Base-by-base conservation (phyloP, 2,329 filamentous ascomycete species). In the Pyrenophora teres region DNA sequence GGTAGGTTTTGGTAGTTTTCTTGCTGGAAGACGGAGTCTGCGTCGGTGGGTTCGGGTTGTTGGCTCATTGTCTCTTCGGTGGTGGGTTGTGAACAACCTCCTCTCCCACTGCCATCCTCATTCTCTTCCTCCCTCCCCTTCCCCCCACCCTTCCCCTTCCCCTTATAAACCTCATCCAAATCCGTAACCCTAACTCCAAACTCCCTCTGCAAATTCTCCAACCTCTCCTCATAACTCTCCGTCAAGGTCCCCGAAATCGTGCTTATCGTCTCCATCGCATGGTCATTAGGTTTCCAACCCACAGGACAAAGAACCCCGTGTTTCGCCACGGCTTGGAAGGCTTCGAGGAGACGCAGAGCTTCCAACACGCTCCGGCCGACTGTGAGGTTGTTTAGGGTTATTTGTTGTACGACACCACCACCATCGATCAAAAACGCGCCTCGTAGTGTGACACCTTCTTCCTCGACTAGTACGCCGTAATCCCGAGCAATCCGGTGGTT, bases 271-370 rank as follows among this genome's bases (percentile, higher is more conserved):
- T 63, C 62, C 3, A 44, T 35, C 5, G 59, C 46, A 23, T 58
- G 51, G 13, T 50, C 44, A n/a, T 31, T 46, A 1, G 65, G 63
- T 42, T 63, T 65, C 68, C 68, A 70, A 45, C 68, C 62, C 10
- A 67, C 53, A n/a, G 68, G 66, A 35, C 68, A 70, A 8, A 67
- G 56, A 7, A 68, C 64, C 8, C 67, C 67, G 39, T 68, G 64
- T 52, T 65, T 67, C 4, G 63, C 63, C 9, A 67, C 67, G 19
- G 65, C 67, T 46, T 69, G 63, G 38, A 69, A 68, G 9, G 66
- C 68, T 52, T 70, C 64, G 4, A 68, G 57, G 9, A 71, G 56
- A 38, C 67, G 67, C 1, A 68, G 51, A 5, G 64, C 64, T 61
- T 70, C 67, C 7, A 68, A 49, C 6, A 71, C 66, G 37, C 62